Percentiles rank a stretch among this genome's conserved stretches.
Conservation (phyloP, 2,329 filamentous ascomycete species). For the Phaeosphaeria sp. region DNA sequence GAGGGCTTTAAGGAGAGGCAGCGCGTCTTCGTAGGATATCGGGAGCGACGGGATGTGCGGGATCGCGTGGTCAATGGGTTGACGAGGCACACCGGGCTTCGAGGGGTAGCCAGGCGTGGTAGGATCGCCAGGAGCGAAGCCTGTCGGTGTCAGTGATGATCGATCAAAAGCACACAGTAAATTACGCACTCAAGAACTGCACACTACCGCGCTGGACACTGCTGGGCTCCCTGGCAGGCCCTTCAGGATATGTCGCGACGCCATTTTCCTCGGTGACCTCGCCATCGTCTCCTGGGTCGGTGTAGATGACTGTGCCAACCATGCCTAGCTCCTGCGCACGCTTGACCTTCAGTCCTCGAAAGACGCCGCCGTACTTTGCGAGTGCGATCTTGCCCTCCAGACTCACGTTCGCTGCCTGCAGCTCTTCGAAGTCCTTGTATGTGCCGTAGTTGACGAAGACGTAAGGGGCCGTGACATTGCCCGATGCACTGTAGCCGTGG, state of each 20-base stretch:
- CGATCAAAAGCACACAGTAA: slow-evolving; percentile 7
- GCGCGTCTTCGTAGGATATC: slow-evolving; percentile 84
- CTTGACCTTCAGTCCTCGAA: slow-evolving; percentile 91
- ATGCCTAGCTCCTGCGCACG: slow-evolving; percentile 89
- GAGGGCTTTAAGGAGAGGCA: slow-evolving; percentile 86
- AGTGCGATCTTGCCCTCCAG: slow-evolving; percentile 87
- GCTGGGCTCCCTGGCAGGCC: slow-evolving; percentile 85
- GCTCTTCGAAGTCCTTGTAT: slow-evolving; percentile 82
- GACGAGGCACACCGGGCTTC: slow-evolving; percentile 82
- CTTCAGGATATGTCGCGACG: slow-evolving; percentile 78
- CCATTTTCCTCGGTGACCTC: slow-evolving; percentile 82
- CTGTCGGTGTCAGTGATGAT: slow-evolving; percentile 41
- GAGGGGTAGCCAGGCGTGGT: slow-evolving; percentile 95
- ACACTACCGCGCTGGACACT: slow-evolving; percentile 89
- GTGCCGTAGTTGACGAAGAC: slow-evolving; percentile 94
- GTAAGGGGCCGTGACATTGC: slow-evolving; percentile 86
- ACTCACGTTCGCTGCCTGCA: slow-evolving; percentile 75
- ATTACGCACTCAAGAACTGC: slow-evolving; percentile 60
- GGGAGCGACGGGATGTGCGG: slow-evolving; percentile 90
- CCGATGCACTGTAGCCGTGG: slow-evolving; percentile 91
- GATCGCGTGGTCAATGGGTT: slow-evolving; percentile 72
- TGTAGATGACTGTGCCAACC: slow-evolving; percentile 84
- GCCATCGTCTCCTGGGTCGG: slow-evolving; percentile 88
- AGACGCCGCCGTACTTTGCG: slow-evolving; percentile 83
- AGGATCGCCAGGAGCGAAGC: slow-evolving; percentile 72